Conservation (phyloP, 1,284 basidiomycete genomes). For the Takashimella koratensis region DNA sequence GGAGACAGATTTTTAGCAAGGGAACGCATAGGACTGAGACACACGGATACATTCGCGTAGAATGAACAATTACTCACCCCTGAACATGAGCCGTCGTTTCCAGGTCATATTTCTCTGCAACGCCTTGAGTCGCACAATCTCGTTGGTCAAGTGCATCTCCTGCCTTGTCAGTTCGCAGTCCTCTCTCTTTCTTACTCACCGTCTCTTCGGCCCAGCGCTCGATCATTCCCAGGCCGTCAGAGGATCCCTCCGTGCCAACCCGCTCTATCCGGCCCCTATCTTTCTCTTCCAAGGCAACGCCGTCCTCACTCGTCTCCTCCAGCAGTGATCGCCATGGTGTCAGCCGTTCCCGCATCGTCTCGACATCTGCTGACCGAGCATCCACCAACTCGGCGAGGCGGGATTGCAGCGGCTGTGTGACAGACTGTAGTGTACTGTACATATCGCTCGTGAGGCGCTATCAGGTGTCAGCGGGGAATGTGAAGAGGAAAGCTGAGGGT, state of each 20-base stretch:
- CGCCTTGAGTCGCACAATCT: slow-evolving; percentile 20
- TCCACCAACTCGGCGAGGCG: slow-evolving; percentile 21
- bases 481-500: neutral
- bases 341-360: slow-evolving; percentile 32
- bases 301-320: slow-evolving; percentile 7
- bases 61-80: neutral
- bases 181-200: slow-evolving; percentile 16
- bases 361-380: slow-evolving; percentile 25
- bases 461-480: neutral
- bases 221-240: slow-evolving; percentile 26
- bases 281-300: neutral
- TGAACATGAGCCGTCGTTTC: slow-evolving; percentile 2
- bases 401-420: slow-evolving; percentile 15
- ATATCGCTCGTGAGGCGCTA: slow-evolving; percentile 21
- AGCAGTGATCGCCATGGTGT: slow-evolving; percentile 35
- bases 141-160: slow-evolving; percentile 24
- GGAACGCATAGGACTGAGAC: too few relatives aligned
- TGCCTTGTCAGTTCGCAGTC: slow-evolving; percentile 2
- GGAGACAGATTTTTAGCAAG: too few relatives aligned
- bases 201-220: slow-evolving; percentile 40
- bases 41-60: too few relatives aligned
- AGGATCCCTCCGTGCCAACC: neutral
- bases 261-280: slow-evolving; percentile 10
- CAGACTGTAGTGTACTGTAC: slow-evolving; percentile 16
- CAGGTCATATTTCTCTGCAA: slow-evolving; percentile 11